Conservation (phyloP, 2,329 filamentous ascomycete genomes). For the Trichoderma semiorbis region DNA sequence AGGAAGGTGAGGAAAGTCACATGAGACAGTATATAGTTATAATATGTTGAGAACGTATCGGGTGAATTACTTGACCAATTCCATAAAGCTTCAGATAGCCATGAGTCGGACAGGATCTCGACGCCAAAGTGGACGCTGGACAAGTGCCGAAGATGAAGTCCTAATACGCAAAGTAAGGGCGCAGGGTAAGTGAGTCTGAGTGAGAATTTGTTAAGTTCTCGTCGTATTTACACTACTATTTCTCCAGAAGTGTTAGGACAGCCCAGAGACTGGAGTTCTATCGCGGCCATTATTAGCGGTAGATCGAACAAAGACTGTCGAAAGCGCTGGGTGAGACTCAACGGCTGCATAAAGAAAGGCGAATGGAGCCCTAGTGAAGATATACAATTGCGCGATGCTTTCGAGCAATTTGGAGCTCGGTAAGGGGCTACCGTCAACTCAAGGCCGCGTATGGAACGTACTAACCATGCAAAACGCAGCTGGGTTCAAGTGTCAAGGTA, state of each 20-base stretch:
- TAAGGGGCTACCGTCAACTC: neutral
- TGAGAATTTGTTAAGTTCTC: neutral
- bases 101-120: neutral
- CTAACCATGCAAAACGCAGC: neutral
- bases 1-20: neutral
- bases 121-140: neutral
- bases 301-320: neutral
- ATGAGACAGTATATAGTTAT: neutral
- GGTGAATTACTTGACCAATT: neutral
- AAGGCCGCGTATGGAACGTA: neutral
- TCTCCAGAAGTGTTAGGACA: neutral
- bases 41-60: neutral
- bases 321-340: neutral
- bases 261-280: neutral
- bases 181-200: neutral
- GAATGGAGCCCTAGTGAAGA: neutral
- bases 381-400: neutral
- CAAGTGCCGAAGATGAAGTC: neutral
- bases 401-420: neutral
- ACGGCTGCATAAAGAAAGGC: neutral
- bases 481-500: neutral
- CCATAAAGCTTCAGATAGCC: neutral
- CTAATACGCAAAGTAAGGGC: neutral
- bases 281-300: neutral
- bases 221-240: neutral